Percentiles rank a stretch among this genome's conserved stretches.
Evolutionary conservation across 1,284 basidiomycete genomes (phyloP).

Genomic region (Naganishia liquefaciens): DNA sequence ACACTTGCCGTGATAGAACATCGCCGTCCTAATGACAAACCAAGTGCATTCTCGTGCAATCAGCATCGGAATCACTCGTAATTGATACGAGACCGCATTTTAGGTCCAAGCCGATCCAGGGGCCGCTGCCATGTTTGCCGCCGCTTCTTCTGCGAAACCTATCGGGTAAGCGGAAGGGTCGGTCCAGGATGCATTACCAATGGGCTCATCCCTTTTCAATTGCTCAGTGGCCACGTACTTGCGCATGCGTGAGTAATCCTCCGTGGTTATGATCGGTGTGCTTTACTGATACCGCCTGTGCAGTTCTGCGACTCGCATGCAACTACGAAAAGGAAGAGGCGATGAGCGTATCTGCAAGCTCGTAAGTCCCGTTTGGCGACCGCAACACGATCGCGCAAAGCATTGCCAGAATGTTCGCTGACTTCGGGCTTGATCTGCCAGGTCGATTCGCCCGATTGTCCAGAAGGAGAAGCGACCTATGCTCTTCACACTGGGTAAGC

Average conservation of each 20-base stretch:
- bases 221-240: constrained; percentile 47
- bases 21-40: constrained; percentile 83
- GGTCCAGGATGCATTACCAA: background rate
- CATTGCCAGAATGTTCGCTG: background rate
- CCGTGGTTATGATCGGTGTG: background rate
- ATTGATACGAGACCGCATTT: background rate
- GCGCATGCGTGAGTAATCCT: constrained; percentile 49
- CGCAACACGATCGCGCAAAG: no score
- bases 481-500: constrained; percentile 61
- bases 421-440: background rate
- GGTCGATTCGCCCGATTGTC: constrained; percentile 86
- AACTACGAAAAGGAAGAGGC: constrained; percentile 69
- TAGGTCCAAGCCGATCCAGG: constrained; percentile 75
- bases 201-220: background rate
- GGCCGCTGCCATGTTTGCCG: constrained; percentile 90
- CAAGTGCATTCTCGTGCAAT: constrained; percentile 63
- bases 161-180: constrained; percentile 57
- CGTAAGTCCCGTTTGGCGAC: background rate
- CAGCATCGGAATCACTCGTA: background rate
- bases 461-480: constrained; percentile 89
- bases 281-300: background rate
- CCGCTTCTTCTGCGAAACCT: constrained; percentile 79
- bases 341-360: constrained; percentile 95
- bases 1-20: constrained; percentile 57
- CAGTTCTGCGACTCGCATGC: constrained; percentile 49